Percentiles rank a stretch among this genome's conserved stretches.
Evolutionary conservation across 345 rosid species (phyloP).

Genomic region (Reutealis trisperma): DNA sequence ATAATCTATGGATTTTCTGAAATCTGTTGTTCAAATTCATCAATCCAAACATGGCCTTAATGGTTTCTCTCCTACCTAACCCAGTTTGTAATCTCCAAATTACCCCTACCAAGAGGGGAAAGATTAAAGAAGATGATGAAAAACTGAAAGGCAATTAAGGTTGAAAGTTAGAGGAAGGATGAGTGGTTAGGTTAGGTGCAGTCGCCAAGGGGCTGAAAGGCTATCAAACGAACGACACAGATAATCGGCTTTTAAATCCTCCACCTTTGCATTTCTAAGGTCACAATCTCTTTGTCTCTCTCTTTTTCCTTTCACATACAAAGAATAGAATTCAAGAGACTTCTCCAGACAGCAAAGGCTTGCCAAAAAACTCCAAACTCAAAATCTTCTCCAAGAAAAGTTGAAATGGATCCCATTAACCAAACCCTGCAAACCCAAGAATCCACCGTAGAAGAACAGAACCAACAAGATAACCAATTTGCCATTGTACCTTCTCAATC

Average conservation of each 20-base stretch:
- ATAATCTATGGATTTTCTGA: too few species aligned
- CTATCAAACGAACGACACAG: background rate
- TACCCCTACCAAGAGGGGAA: constrained; percentile 1
- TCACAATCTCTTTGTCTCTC: background rate
- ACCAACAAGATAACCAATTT: constrained; percentile 19
- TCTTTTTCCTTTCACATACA: background rate
- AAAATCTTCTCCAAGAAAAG: background rate
- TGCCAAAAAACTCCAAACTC: background rate
- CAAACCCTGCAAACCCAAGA: constrained; percentile 39
- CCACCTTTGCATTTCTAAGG: background rate
- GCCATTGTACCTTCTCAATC: constrained; percentile 39
- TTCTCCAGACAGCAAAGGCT: background rate
- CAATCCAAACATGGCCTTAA: too few species aligned
- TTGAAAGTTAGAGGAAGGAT: constrained; percentile 2
- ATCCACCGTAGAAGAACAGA: constrained; percentile 29
- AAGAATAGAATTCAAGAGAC: too few species aligned
- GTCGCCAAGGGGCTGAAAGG: background rate
- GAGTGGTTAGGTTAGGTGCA: constrained; percentile 8
- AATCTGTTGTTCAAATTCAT: too few species aligned
- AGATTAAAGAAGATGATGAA: too few species aligned
- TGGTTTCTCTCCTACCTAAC: background rate
- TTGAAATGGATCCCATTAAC: constrained; percentile 50
- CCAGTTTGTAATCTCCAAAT: background rate
- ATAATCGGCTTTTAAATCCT: background rate
- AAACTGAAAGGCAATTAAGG: background rate